phyloP scores from a whole-genome alignment of 805 yeast species.

The Metschnikowia arizonensis region DNA sequence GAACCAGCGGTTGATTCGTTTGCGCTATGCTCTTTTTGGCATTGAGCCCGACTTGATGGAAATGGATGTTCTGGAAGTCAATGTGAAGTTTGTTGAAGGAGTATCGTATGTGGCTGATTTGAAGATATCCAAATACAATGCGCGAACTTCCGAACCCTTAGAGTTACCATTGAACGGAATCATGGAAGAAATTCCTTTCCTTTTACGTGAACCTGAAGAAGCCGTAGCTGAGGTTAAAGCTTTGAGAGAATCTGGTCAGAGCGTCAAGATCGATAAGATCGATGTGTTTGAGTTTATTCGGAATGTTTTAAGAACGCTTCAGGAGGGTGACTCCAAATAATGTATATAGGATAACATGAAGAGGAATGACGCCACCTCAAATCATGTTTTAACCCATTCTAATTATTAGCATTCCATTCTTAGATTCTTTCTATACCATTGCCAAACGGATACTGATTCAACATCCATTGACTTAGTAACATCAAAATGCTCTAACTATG shows the following conservation, averaged over 20 bases:
- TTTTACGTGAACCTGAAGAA: slow-evolving; percentile 29
- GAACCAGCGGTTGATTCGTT: slow-evolving; percentile 68
- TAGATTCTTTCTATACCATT: too few relatives aligned
- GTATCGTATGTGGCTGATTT: slow-evolving; percentile 64
- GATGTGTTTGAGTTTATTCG: slow-evolving; percentile 38
- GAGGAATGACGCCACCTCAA: too few relatives aligned
- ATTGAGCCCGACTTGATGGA: slow-evolving; percentile 63
- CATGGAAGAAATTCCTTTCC: slow-evolving; percentile 41
- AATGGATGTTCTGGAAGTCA: slow-evolving; percentile 54
- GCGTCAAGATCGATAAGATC: slow-evolving; percentile 33
- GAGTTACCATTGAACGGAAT: slow-evolving; percentile 36
- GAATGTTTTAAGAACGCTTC: slow-evolving; percentile 25
- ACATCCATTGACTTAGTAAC: too few relatives aligned
- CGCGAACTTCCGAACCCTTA: slow-evolving; percentile 21
- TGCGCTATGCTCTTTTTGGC: slow-evolving; percentile 83
- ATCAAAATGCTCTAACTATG: too few relatives aligned
- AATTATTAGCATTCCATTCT: too few relatives aligned
- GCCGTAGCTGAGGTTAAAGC: slow-evolving; percentile 46
- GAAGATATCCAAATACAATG: slow-evolving; percentile 46
- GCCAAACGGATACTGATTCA: too few relatives aligned
- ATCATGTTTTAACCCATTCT: too few relatives aligned
- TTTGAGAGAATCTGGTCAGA: slow-evolving; percentile 41
- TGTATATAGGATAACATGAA: slow-evolving; percentile 2
- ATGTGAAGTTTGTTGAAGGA: slow-evolving; percentile 54
- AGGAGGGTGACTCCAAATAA: slow-evolving; percentile 3